Percentiles rank a stretch among this genome's conserved stretches.
Conservation (phyloP, 2,329 filamentous ascomycete genomes). For the Fusarium nygamai region DNA sequence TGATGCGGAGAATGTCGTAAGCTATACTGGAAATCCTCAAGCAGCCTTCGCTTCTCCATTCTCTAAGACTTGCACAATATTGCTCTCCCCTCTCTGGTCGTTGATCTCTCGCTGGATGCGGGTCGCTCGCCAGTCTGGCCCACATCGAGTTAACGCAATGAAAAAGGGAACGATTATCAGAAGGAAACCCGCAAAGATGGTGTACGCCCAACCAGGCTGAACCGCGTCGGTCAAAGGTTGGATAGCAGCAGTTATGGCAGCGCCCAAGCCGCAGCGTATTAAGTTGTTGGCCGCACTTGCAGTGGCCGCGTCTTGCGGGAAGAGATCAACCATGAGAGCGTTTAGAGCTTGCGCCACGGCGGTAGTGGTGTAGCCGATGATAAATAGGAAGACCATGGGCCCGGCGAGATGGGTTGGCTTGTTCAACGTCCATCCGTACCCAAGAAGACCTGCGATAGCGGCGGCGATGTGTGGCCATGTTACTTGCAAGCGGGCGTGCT, state of each 20-base stretch:
- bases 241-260: not conserved
- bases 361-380: not conserved
- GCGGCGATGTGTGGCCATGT: not conserved
- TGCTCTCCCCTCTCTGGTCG: accelerated
- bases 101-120: accelerated
- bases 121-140: not conserved
- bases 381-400: not conserved
- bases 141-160: not conserved
- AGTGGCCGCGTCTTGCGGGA: not conserved
- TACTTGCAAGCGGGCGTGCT: not conserved
- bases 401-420: not conserved
- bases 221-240: not conserved
- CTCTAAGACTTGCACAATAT: not conserved
- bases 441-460: not conserved
- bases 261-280: not conserved
- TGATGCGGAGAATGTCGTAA: too few relatives aligned
- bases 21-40: too few relatives aligned
- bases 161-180: not conserved
- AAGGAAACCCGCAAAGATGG: not conserved
- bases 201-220: not conserved
- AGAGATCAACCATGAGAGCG: not conserved
- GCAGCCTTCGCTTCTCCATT: too few relatives aligned
- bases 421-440: not conserved
- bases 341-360: not conserved
- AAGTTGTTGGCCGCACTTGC: not conserved